Base-by-base conservation (phyloP, 306 rosid genomes). In the Citrullus colocynthis region DNA sequence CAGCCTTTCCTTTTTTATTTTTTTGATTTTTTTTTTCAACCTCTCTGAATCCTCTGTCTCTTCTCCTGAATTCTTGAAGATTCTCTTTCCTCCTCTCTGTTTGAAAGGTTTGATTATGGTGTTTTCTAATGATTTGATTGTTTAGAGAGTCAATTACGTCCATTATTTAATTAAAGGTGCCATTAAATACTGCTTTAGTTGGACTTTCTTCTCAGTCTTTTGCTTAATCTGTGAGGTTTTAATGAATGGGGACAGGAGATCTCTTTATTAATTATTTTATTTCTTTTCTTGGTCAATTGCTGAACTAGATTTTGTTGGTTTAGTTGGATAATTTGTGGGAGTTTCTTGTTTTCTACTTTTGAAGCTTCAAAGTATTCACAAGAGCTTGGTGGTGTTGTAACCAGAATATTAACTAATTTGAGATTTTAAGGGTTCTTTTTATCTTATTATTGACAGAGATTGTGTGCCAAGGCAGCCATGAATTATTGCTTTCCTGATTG, bases 401-500 rank as follows among this genome's bases (percentile, higher is more conserved):
- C 79, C 4, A 51, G 59, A 60, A 41, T 78, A 74, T 65, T 77
- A 65, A n/a, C 42, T 16, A 69, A 70, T 74, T 78, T 70, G 49
- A 84, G 77, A 16, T 32, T 83, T 61, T 80, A 48, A 65, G 69
- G 84, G 62, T 75, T 67, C 74, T 82, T 57, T 80, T 83, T 41
- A 58, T 21, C n/a, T 54, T 52, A 24, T 36, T 65, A 1, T 48
- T 63, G 54, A 57, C 87, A 86, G 92, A 82, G 74, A 79, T 75
- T 77, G 51, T 52, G 76, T 74, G 74, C 81, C 77, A 77, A 79
- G 66, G 85, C 82, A 80, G 86, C 86, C 82, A 93, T 93, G 97
- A 90, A 83, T 48, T 70, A 76, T 83, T 85, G 79, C 73, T 75
- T 83, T 79, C 86, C 92, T 70, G 86, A 85, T 80, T 88, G 91